Base-by-base conservation (phyloP, 305 asterid genomes). In the Rubia peregrina region DNA sequence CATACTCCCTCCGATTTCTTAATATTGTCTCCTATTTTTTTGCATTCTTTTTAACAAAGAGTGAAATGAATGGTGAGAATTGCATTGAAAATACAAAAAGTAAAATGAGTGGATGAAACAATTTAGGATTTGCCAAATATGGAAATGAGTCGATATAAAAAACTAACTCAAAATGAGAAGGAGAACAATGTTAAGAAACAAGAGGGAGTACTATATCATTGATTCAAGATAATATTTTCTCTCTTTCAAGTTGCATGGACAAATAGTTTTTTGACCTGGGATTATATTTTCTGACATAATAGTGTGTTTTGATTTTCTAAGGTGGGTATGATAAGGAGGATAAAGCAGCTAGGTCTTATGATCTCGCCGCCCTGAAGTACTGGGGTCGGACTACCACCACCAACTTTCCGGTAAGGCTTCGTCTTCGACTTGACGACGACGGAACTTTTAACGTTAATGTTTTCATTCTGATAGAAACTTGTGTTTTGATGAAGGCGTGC, bases 321-420 rank as follows among this genome's bases (percentile, higher is more conserved):
- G 98, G 98, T 70, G 97, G 97, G 36, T 92, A 90, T 83, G 96
- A 90, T 77, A 92, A 89, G 78, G 97, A 92, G 80, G 97, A 89
- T 73, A 93, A 85, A 80, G 97, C 96, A 43, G 97, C 97, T 67
- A 83, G 92, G 76, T 95, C 98, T 73, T 93, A 90, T 75, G 98
- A 93, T 87, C 97, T 93, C 74, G 98, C 97, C 9, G 98, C 98
- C 75, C 85, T 92, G 71, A 92, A 89, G 80, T 92, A 92, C 71
- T 93, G 98, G 98, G 98, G 97, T 80, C 88, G 88, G 76, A 84
- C 92, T 78, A 90, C 98, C 78, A 90, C 98, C 68, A 92, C 94
- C 41, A 92, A 92, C 83, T 92, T 89, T 82, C 94, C 90, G 84
- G 98, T 83, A 71, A n/a, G 55, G 57, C 19, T 1, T 16, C 17